Percentiles rank a stretch among this genome's conserved stretches.
Evolutionary conservation across 176 grass and related monocot species (phyloP).

Genomic region (Juncus inflexus): DNA sequence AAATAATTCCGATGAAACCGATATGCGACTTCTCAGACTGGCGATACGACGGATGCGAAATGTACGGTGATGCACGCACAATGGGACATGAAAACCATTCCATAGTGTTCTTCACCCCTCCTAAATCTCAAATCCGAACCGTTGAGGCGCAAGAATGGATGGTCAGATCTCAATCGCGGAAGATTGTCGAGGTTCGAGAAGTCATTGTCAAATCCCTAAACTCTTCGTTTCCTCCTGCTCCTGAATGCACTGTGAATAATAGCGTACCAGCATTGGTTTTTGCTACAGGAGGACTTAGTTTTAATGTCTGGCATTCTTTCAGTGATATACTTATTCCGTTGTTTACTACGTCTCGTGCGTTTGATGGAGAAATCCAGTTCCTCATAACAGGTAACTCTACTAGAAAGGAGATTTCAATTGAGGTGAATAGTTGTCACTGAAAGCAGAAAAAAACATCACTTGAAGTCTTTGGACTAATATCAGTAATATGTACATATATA

Average conservation of each 20-base stretch:
- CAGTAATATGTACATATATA: too few relatives aligned
- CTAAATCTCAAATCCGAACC: constrained; percentile 16
- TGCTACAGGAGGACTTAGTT: constrained; percentile 24
- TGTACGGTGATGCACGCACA: constrained; percentile 20
- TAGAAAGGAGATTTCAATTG: too few relatives aligned
- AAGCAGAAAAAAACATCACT: too few relatives aligned
- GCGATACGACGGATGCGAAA: constrained; percentile 30
- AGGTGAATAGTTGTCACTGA: too few relatives aligned
- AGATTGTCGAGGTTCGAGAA: constrained; percentile 31
- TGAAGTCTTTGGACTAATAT: too few relatives aligned
- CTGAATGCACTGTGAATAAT: constrained; percentile 26
- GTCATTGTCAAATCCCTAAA: constrained; percentile 30
- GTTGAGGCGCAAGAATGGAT: constrained; percentile 24
- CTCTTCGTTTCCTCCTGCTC: constrained; percentile 14
- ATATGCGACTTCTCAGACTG: constrained; percentile 33
- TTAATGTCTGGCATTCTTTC: constrained; percentile 29
- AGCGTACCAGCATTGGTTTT: constrained; percentile 31
- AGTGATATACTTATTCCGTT: constrained; percentile 35
- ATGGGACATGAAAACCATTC: constrained; percentile 28
- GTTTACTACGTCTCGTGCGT: constrained; percentile 26
- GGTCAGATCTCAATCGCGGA: constrained; percentile 24
- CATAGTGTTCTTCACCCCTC: constrained; percentile 21
- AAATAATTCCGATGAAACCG: constrained; percentile 19
- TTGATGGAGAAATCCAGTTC: constrained; percentile 28
- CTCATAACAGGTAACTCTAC: constrained; percentile 26